Evolutionary conservation across 2,329 filamentous ascomycete species (phyloP), one percentile per base, ranked within the genome.

Genomic region (Aspergillus transmontanensis): DNA sequence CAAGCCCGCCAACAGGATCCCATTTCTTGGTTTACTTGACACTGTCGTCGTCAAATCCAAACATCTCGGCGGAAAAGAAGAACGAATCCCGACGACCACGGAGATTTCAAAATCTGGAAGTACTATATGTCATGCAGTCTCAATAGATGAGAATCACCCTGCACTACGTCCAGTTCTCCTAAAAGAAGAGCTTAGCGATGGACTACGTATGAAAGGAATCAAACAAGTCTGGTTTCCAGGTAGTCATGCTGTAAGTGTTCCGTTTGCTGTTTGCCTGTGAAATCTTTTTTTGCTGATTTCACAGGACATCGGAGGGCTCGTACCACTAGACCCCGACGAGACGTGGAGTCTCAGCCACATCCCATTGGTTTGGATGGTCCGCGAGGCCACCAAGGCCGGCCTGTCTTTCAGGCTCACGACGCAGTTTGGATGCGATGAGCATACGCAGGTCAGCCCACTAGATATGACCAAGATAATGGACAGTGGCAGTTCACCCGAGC

Each of bases 281-380:
- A 36, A 28, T 32, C 11, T 7, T 21, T 28, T 12, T 14, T 23
- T 30, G 16, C 14, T 55, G 9, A 55, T 28, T 39, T 21, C 30
- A 39, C 26, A 59, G 58, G 46, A 54, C 23, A 59, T 59, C 14
- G 58, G 48, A 2, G 58, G 48, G 12, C 32, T 54, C 16, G 21
- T 34, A 14, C 26, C 58, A 11, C 36, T 23, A 36, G 28, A 45
- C n/a, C 21, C 21, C 12, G 26, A 16, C n/a, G 41, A 58, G 16
- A 3, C 19, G 4, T 43, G 39, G 26, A 43, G 28, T 14, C 55
- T 58, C 45, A 23, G 39, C 16, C 57, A 58, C 28, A 51, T 50
- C 43, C 57, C 57, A 1, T 14, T 58, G 57, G 57, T 36, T 21
- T 58, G 57, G 57, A 58, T 58, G 45, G 45, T 58, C 10, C 26